These are phyloP conservation scores for Eucalyptus pumila DNA, from an alignment of 345 rosid genomes.

Conservation along the genomic window DNA sequence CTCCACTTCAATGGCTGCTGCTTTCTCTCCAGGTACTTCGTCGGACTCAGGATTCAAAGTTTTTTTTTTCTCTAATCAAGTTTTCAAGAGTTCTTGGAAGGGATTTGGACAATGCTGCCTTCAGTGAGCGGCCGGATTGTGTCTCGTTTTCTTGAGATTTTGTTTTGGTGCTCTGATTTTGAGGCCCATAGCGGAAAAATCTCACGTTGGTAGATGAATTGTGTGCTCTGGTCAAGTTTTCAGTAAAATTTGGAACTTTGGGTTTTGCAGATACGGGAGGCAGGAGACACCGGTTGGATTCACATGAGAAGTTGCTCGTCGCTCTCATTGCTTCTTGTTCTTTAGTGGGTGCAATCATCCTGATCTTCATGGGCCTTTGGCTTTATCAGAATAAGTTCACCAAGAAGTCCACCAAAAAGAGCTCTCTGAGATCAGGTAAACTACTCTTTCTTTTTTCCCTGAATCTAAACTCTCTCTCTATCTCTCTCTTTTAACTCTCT, in stretches of 20 bases:
- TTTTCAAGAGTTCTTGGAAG: not conserved
- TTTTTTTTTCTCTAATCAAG: not conserved
- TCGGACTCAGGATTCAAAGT: not conserved
- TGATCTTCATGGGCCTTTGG: slow-evolving; percentile 37
- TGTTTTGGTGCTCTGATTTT: not conserved
- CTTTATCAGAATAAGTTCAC: slow-evolving; percentile 17
- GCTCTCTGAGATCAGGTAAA: slow-evolving; percentile 36
- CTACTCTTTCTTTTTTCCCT: not conserved
- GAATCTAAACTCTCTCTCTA: not conserved
- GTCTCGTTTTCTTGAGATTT: not conserved
- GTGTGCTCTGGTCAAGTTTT: not conserved
- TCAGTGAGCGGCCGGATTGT: not conserved
- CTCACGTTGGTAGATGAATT: not conserved
- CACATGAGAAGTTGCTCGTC: slow-evolving; percentile 29
- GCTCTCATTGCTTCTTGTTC: slow-evolving; percentile 44
- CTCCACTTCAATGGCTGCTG: not conserved
- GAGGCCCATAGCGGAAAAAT: not conserved
- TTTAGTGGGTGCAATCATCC: slow-evolving; percentile 25
- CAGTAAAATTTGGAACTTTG: not conserved
- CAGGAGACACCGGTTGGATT: slow-evolving; percentile 23
- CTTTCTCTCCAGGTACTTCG: not conserved
- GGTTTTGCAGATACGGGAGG: slow-evolving; percentile 22
- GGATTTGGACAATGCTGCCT: not conserved
- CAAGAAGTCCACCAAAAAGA: not conserved
- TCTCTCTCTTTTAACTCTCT: not conserved